Conservation (phyloP, 1,139 yeast species). For the Kazachstania sp. region DNA sequence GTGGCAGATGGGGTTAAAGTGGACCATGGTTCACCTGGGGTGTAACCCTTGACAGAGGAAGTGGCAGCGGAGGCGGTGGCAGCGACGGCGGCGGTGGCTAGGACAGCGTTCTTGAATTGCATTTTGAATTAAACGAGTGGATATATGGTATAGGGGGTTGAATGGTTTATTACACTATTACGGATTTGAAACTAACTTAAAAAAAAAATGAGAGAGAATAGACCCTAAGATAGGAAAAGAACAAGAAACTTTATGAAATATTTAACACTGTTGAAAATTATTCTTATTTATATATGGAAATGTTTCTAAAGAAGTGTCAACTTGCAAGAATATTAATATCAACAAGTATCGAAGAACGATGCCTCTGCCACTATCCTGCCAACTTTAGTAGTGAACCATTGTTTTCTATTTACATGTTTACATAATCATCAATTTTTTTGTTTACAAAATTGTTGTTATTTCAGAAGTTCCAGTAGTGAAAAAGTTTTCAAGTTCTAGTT, state of each 20-base stretch:
- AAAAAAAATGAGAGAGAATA: too few species aligned
- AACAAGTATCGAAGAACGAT: too few species aligned
- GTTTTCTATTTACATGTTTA: constrained; percentile 2
- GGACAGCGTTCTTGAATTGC: constrained; percentile 26
- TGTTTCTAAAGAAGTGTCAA: too few species aligned
- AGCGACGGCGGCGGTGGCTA: constrained; percentile 22
- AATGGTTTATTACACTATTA: not conserved
- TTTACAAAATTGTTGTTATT: not conserved
- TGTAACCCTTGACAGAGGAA: constrained; percentile 19
- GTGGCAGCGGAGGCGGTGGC: constrained; percentile 21
- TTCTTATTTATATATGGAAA: not conserved
- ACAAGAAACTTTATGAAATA: too few species aligned
- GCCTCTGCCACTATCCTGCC: not conserved
- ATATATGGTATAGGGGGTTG: not conserved
- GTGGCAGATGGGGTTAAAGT: constrained; percentile 32
- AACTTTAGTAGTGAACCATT: constrained; percentile 2
- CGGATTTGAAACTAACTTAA: too few species aligned
- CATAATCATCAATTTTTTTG: not conserved
- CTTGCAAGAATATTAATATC: too few species aligned
- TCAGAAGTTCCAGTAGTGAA: not conserved
- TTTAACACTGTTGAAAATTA: not conserved
- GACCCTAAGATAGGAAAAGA: too few species aligned
- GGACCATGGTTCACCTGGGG: constrained; percentile 41
- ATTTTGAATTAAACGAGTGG: constrained; percentile 9
- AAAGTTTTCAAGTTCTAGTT: not conserved